Conservation (phyloP, 768 basidiomycete species). For the Trametes coccinea region DNA sequence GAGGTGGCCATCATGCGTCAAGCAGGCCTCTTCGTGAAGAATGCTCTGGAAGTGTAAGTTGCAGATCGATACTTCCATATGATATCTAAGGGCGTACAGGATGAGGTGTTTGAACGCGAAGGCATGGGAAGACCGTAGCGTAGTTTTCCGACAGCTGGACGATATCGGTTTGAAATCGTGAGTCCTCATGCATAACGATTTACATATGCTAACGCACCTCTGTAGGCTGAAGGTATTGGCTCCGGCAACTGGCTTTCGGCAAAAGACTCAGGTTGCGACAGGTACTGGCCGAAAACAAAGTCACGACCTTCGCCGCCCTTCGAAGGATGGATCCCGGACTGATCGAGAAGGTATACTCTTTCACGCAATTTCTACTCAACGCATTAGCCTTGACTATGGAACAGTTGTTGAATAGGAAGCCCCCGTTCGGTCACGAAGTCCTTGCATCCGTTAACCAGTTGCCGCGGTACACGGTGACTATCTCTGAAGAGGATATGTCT, state of each 20-base stretch:
- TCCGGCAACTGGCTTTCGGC: neutral
- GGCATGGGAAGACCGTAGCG: conserved; percentile 89
- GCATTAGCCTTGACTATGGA: neutral
- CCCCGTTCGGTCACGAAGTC: conserved; percentile 75
- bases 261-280: conserved; percentile 32
- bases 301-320: conserved; percentile 60
- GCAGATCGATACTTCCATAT: no score
- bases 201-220: neutral
- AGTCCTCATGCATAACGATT: conserved; percentile 29
- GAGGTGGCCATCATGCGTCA: conserved; percentile 71
- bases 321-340: conserved; percentile 55
- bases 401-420: conserved; percentile 71
- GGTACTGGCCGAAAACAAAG: conserved; percentile 75
- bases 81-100: conserved; percentile 36
- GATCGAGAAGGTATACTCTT: conserved; percentile 57
- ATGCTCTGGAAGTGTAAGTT: conserved; percentile 70
- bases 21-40: conserved; percentile 65
- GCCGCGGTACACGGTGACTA: conserved; percentile 59
- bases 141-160: conserved; percentile 83
- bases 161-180: conserved; percentile 94
- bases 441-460: conserved; percentile 60
- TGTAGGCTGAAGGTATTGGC: conserved; percentile 29
- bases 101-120: conserved; percentile 77
- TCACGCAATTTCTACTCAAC: neutral
- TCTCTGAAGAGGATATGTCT: conserved; percentile 48